Evolutionary conservation across 805 yeast genomes (phyloP).

Genomic region (Candida maesae): DNA sequence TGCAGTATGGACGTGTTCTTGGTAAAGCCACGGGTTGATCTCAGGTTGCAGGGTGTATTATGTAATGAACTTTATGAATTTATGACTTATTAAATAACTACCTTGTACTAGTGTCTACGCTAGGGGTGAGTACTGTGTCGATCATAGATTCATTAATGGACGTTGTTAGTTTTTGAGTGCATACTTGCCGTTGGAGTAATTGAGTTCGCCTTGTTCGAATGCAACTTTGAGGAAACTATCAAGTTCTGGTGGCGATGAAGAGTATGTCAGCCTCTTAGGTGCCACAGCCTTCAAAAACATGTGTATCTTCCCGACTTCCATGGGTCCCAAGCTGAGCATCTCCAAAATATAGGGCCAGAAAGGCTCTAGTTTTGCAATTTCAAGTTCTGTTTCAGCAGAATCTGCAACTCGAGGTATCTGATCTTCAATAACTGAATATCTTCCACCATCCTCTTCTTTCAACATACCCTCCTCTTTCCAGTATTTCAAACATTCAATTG

Average conservation of each 20-base stretch:
- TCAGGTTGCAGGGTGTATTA: background rate
- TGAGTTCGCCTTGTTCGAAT: conserved; percentile 4
- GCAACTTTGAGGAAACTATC: conserved; percentile 5
- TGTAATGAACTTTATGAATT: conserved; percentile 5
- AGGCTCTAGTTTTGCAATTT: conserved; percentile 4
- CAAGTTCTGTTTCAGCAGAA: no score
- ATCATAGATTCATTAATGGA: no score
- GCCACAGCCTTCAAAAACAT: conserved; percentile 51
- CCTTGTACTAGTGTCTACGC: no score
- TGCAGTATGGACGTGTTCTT: conserved; percentile 39
- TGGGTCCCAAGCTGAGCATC: conserved; percentile 51
- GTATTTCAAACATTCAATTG: conserved; percentile 40
- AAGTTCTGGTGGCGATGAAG: conserved; percentile 3
- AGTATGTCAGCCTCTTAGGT: conserved; percentile 39
- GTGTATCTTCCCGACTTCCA: conserved; percentile 47
- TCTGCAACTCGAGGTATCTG: conserved; percentile 1
- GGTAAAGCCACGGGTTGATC: conserved; percentile 29
- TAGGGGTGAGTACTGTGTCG: no score
- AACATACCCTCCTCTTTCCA: conserved; percentile 67
- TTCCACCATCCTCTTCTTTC: conserved; percentile 26
- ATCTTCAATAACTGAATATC: conserved; percentile 11
- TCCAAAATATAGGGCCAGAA: conserved; percentile 50
- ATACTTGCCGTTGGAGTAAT: conserved; percentile 6
- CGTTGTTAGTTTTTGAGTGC: conserved; percentile 1
- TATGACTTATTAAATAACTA: background rate